Base-by-base conservation (phyloP, 768 basidiomycete genomes). In the Solioccasus polychromus region DNA sequence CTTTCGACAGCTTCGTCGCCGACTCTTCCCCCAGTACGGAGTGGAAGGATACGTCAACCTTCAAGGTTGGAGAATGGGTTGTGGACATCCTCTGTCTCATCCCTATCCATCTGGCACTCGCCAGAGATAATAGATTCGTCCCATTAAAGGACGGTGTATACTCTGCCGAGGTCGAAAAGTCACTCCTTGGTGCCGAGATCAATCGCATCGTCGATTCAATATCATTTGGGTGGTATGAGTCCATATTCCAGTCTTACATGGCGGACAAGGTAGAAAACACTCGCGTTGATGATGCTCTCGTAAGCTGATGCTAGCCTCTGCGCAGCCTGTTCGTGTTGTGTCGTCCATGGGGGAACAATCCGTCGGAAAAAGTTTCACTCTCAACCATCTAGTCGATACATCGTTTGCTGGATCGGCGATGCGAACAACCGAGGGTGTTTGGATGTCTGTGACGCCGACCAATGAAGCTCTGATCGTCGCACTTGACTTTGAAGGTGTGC, bases 321-420 rank as follows among this genome's bases (percentile, higher is more conserved):
- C 18, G 12, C 42, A 82, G 77, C 77, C 78, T 9, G 82, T 83
- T 14, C 77, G 74, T 42, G 81, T 82, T 4, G 79, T 83, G 2
- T 82, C 82, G 0, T 83, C 80, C 1, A 83, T 83, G 80, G 80
- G 80, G 5, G 80, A 82, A 54, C 82, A 82, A 58, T 82, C 79
- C 0, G 80, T 83, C 1, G 82, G 81, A 5, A 83, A 83, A 51
- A 77, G 74, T 32, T 83, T 72, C 42, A 57, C 75, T 0, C 61
- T 82, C 19, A 81, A 83, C 46, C 82, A 83, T 48, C 64, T 83
- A n/a, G 71, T 71, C 1, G 81, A 83, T 49, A 79, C 80, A 0
- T 82, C 82, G 1, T 83, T 84, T 48, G 79, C 80, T 14, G 81
- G 81, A 6, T 78, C 74, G 9, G 81, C 81, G 0, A 81, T 83